Base-by-base conservation (phyloP, 306 rosid genomes). In the Cucurbita moschata region DNA sequence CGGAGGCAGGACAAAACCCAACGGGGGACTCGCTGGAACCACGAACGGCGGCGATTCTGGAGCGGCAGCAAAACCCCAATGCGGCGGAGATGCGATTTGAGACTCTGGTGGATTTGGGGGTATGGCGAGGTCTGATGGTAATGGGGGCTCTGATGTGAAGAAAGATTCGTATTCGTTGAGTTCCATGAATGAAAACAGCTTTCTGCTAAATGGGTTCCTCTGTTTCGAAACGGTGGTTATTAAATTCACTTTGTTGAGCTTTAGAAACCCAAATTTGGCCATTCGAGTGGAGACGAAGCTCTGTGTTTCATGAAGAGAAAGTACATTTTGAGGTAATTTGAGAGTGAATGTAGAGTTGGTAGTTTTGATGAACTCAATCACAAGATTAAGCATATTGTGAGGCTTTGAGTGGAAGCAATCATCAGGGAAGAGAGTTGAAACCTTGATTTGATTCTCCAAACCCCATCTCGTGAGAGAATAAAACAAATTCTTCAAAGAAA, bases 391-490 rank as follows among this genome's bases (percentile, higher is more conserved):
- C 75, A 47, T 77, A 67, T 80, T 81, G 44, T 77, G 62, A 21
- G 30, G 82, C 77, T 77, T 85, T 78, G 63, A 74, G 62, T 23
- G 56, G 21, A 83, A 79, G 60, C 92, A 86, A 68, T 78, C 18
- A 14, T 81, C 72, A 40, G 79, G 70, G 57, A 89, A 79, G 55
- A 85, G 78, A 79, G 83, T 75, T 3, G 96, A 87, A 79, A 92
- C 84, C 77, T 86, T 87, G 40, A 90, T 88, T 4, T 83, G 82
- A 57, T 84, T 78, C 83, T 90, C 91, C 82, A 92, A 87, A 77
- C 89, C 96, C 98, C 98, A 93, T 76, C 98, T 85, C 10, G 46
- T 87, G 1, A 93, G 87, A 5, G 96, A 90, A 62, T 88, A 85
- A 63, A 86, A 76, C 21, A 93, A 60, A 79, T 93, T 93, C 84